Evolutionary conservation across 352 stramenopile species (phyloP).

Genomic region (Globisporangium cederbergense): DNA sequence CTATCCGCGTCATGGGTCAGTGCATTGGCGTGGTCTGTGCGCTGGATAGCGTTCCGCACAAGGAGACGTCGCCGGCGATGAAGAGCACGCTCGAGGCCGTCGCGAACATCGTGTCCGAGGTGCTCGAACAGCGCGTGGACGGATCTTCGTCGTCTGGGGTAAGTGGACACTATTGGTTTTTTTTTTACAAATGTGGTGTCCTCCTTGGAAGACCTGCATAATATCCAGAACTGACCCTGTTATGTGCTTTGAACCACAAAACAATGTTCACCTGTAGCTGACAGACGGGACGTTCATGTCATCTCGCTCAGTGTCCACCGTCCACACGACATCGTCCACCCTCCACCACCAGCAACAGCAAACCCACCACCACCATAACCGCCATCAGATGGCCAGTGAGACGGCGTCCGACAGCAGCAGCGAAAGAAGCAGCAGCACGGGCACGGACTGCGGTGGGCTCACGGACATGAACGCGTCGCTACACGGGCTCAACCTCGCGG

Average conservation of each 20-base stretch:
- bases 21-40: slow-evolving; percentile 68
- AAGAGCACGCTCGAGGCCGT: slow-evolving; percentile 70
- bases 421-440: slow-evolving; percentile 16
- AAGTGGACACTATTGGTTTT: neutral
- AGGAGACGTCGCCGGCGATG: slow-evolving; percentile 47
- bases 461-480: slow-evolving; percentile 34
- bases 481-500: slow-evolving; percentile 25
- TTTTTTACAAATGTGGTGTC: slow-evolving; percentile 10
- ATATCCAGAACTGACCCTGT: neutral
- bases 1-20: slow-evolving; percentile 50
- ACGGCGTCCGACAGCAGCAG: slow-evolving; percentile 18
- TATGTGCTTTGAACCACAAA: neutral
- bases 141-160: slow-evolving; percentile 9
- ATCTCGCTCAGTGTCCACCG: neutral
- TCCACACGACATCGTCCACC: slow-evolving; percentile 1
- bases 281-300: slow-evolving; percentile 15
- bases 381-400: slow-evolving; percentile 5
- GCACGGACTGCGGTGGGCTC: slow-evolving; percentile 4
- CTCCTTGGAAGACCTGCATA: neutral
- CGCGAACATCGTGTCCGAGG: slow-evolving; percentile 78
- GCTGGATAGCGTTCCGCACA: slow-evolving; percentile 52
- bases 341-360: slow-evolving; percentile 2
- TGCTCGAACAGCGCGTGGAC: slow-evolving; percentile 69
- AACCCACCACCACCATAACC: neutral
- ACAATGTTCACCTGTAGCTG: slow-evolving; percentile 4